Evolutionary conservation across 441 rosid species (phyloP).

Genomic region (Adansonia gregorii): DNA sequence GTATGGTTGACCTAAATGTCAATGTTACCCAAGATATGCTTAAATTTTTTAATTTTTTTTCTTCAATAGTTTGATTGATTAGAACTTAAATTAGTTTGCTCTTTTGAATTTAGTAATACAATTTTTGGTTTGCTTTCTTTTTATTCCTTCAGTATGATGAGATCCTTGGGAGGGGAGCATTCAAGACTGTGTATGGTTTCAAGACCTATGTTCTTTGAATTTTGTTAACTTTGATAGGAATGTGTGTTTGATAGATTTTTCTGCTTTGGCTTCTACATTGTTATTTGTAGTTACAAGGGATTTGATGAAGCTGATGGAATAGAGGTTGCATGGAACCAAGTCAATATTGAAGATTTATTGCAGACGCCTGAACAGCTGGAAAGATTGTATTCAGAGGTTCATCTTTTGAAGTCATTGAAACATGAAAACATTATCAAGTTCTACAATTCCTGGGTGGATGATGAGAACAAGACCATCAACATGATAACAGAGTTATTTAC

Average conservation of each 20-base stretch:
- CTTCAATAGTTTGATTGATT: background rate
- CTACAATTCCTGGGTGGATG: conserved; percentile 77
- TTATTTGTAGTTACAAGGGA: conserved; percentile 60
- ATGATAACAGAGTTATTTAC: conserved; percentile 81
- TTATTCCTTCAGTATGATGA: conserved; percentile 62
- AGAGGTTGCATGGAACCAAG: conserved; percentile 87
- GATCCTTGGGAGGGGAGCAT: conserved; percentile 83
- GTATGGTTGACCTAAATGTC: background rate
- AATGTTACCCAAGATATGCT: background rate
- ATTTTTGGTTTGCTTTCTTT: conserved; percentile 19
- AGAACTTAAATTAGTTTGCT: background rate
- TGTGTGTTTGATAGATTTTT: conserved; percentile 8
- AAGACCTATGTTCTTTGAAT: conserved; percentile 26
- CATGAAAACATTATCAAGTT: conserved; percentile 72
- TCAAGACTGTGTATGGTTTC: conserved; percentile 86
- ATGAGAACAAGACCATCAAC: conserved; percentile 64
- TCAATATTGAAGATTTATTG: conserved; percentile 61
- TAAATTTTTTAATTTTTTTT: background rate
- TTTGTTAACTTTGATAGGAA: conserved; percentile 16
- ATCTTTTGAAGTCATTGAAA: conserved; percentile 65
- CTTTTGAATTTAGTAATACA: conserved; percentile 19
- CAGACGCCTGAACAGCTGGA: conserved; percentile 70
- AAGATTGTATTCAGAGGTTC: conserved; percentile 72
- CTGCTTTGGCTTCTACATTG: conserved; percentile 18
- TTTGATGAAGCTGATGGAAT: conserved; percentile 78